Conservation (phyloP, 352 stramenopile genomes). For the Globisporangium barbulae region DNA sequence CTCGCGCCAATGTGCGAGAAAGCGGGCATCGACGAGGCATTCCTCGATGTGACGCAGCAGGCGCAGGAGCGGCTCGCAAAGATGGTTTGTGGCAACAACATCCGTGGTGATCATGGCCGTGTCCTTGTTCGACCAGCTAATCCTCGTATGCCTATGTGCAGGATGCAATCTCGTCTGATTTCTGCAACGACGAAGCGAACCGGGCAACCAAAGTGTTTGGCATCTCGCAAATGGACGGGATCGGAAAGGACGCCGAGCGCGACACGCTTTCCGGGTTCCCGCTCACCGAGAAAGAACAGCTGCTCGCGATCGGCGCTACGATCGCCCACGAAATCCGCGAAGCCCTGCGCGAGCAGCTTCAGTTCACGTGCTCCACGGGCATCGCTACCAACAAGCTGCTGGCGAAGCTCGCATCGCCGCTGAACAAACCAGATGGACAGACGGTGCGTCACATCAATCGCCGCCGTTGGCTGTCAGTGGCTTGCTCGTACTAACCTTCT, state of each 20-base stretch:
- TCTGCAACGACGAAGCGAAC: conserved; percentile 54
- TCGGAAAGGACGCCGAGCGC: conserved; percentile 27
- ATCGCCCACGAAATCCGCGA: conserved; percentile 75
- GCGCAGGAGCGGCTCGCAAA: conserved; percentile 47
- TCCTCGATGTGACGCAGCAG: conserved; percentile 74
- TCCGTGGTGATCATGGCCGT: too few species aligned
- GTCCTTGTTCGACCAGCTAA: background rate
- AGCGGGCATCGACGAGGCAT: conserved; percentile 80
- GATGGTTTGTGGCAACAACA: conserved; percentile 22
- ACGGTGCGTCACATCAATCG: conserved; percentile 26
- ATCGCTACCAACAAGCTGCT: conserved; percentile 78
- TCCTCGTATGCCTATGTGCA: conserved; percentile 11
- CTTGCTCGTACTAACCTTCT: background rate
- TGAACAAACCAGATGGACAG: conserved; percentile 84
- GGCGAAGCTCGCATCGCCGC: conserved; percentile 69
- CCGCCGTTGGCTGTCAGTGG: background rate
- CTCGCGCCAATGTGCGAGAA: conserved; percentile 63
- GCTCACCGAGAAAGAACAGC: conserved; percentile 54
- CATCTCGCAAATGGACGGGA: conserved; percentile 34
- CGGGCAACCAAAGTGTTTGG: conserved; percentile 72
- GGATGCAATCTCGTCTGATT: conserved; percentile 51
- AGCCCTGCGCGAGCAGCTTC: conserved; percentile 51
- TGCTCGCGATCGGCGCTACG: conserved; percentile 59
- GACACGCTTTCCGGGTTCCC: conserved; percentile 42
- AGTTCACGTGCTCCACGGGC: conserved; percentile 80